Percentiles rank a stretch among this genome's conserved stretches.
phyloP scores from a whole-genome alignment of 2,329 filamentous ascomycete species.

The Magnaporthales sp. region DNA sequence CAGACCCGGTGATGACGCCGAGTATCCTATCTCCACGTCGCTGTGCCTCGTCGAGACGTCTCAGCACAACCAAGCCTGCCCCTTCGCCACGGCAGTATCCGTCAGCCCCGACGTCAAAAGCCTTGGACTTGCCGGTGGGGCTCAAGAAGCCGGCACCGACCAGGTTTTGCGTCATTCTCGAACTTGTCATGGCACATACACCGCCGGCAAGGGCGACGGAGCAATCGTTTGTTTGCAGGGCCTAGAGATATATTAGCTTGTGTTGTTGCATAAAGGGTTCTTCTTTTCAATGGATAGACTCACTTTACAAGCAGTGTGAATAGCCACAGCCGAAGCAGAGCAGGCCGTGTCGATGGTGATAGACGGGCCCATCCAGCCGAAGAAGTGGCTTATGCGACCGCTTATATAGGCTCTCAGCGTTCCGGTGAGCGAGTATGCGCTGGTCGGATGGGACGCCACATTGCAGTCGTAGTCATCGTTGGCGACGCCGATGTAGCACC shows the following conservation, averaged over 20 bases:
- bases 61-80: constrained; percentile 32
- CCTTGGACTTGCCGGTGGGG: constrained; percentile 20
- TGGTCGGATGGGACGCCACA: constrained; percentile 23
- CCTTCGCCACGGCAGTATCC: constrained; percentile 46
- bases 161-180: constrained; percentile 14
- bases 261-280: too few species aligned
- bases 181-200: constrained; percentile 25
- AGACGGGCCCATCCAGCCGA: constrained; percentile 25
- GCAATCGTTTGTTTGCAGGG: constrained; percentile 20
- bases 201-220: constrained; percentile 27
- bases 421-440: constrained; percentile 27
- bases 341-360: constrained; percentile 27
- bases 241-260: too few species aligned
- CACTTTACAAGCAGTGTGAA: constrained; percentile 26
- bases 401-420: constrained; percentile 20
- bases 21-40: constrained; percentile 33
- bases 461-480: constrained; percentile 32
- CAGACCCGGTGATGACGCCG: constrained; percentile 27
- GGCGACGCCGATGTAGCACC: constrained; percentile 28
- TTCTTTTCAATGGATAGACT: too few species aligned
- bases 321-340: constrained; percentile 23
- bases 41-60: constrained; percentile 34
- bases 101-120: constrained; percentile 23
- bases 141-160: constrained; percentile 21
- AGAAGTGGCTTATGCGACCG: constrained; percentile 24